Evolutionary conservation across 2,329 filamentous ascomycete species (phyloP).

Genomic region (Clarireedia monteithiana): DNA sequence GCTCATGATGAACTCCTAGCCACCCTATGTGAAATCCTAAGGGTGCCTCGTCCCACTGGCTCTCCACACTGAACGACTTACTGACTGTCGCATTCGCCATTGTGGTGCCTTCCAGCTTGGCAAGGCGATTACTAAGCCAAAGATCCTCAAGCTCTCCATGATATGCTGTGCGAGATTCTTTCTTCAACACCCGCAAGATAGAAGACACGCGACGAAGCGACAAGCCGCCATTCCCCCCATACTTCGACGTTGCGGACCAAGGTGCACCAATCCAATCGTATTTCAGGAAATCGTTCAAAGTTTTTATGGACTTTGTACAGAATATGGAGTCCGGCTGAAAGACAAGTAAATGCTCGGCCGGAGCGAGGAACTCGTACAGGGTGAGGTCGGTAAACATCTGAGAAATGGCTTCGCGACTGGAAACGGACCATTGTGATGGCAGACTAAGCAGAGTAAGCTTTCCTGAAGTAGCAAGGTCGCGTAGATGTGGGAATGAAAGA

Average conservation of each 20-base stretch:
- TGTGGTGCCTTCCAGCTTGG: conserved; percentile 39
- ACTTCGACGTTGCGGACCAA: conserved; percentile 33
- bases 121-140: conserved; percentile 45
- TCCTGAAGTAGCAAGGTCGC: conserved; percentile 28
- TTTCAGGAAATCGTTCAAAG: conserved; percentile 23
- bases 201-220: conserved; percentile 45
- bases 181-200: conserved; percentile 40
- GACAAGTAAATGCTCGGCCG: conserved; percentile 46
- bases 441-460: conserved; percentile 8
- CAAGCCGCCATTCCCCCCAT: conserved; percentile 46
- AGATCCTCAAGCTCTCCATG: conserved; percentile 45
- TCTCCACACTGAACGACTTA: conserved; percentile 42
- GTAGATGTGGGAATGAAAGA: conserved; percentile 34
- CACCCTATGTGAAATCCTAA: conserved; percentile 47
- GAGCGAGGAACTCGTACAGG: conserved; percentile 41
- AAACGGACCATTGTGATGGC: conserved; percentile 15
- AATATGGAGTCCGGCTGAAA: conserved; percentile 51
- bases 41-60: conserved; percentile 40
- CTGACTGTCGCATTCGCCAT: conserved; percentile 35
- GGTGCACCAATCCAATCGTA: conserved; percentile 32
- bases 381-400: conserved; percentile 44
- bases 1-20: conserved; percentile 31
- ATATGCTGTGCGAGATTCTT: conserved; percentile 41
- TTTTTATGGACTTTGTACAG: conserved; percentile 44
- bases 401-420: conserved; percentile 41